Evolutionary conservation across 2,329 filamentous ascomycete species (phyloP).

Genomic region (Aureobasidium vineae): DNA sequence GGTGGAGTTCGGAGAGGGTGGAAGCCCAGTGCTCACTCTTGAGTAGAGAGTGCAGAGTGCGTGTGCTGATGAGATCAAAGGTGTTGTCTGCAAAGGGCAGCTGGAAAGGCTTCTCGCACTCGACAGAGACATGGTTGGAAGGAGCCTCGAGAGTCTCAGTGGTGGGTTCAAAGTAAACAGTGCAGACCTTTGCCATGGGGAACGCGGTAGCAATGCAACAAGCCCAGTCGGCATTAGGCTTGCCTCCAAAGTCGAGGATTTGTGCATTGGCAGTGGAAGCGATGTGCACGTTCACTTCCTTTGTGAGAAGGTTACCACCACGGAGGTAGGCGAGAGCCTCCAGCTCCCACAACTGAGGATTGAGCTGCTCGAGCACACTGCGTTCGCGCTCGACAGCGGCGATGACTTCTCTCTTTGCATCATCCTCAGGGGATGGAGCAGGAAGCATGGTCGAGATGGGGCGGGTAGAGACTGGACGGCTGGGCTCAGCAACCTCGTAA

Average conservation of each 20-base stretch:
- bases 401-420: constrained; percentile 37
- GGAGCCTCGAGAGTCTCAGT: constrained; percentile 72
- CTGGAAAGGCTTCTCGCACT: constrained; percentile 59
- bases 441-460: constrained; percentile 48
- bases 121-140: constrained; percentile 76
- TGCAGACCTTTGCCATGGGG: constrained; percentile 80
- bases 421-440: constrained; percentile 31
- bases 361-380: constrained; percentile 71
- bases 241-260: constrained; percentile 83
- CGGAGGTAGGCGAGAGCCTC: constrained; percentile 61
- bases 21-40: constrained; percentile 87
- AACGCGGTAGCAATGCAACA: constrained; percentile 90
- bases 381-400: constrained; percentile 66
- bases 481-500: constrained; percentile 65
- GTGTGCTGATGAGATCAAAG: constrained; percentile 89
- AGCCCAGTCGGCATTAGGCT: constrained; percentile 86
- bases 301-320: constrained; percentile 59
- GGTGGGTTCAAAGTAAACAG: constrained; percentile 57
- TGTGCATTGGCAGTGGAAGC: constrained; percentile 51
- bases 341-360: constrained; percentile 60
- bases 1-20: constrained; percentile 80
- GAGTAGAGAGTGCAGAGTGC: constrained; percentile 80
- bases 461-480: constrained; percentile 45
- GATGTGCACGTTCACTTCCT: constrained; percentile 48
- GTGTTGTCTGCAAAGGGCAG: constrained; percentile 82